phyloP scores from a whole-genome alignment of 2,329 filamentous ascomycete species.

The Emmonsiellopsis sp. region DNA sequence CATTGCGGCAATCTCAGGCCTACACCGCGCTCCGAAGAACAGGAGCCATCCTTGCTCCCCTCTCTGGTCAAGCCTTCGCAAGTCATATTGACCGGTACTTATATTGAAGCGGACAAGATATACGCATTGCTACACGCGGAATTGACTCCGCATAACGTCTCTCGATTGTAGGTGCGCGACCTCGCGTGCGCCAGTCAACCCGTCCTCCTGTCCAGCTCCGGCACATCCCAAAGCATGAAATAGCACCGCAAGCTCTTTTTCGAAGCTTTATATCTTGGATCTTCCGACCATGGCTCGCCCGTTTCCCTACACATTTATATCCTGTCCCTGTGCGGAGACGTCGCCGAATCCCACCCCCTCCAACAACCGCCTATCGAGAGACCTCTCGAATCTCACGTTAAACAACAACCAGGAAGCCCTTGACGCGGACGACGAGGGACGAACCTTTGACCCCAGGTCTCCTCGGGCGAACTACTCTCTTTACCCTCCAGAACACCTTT shows the following conservation, averaged over 20 bases:
- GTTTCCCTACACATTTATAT: constrained; percentile 16
- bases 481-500: constrained; percentile 82
- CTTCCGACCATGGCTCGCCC: constrained; percentile 15
- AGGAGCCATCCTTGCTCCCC: too few species aligned
- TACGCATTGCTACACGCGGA: too few species aligned
- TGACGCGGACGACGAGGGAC: constrained; percentile 58
- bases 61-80: too few species aligned
- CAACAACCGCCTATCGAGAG: constrained; percentile 11
- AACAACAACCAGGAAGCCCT: constrained; percentile 18
- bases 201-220: neutral
- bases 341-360: constrained; percentile 3
- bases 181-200: too few species aligned
- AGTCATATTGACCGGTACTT: too few species aligned
- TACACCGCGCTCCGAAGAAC: too few species aligned
- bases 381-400: constrained; percentile 11
- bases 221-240: neutral
- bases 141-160: too few species aligned
- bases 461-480: constrained; percentile 83
- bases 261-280: neutral
- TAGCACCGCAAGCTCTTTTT: neutral
- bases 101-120: too few species aligned
- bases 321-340: constrained; percentile 14
- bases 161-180: too few species aligned
- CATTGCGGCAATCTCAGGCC: too few species aligned
- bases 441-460: constrained; percentile 76